Evolutionary conservation across 2,329 filamentous ascomycete genomes (phyloP).

Genomic region (Cercospora berteroae): DNA sequence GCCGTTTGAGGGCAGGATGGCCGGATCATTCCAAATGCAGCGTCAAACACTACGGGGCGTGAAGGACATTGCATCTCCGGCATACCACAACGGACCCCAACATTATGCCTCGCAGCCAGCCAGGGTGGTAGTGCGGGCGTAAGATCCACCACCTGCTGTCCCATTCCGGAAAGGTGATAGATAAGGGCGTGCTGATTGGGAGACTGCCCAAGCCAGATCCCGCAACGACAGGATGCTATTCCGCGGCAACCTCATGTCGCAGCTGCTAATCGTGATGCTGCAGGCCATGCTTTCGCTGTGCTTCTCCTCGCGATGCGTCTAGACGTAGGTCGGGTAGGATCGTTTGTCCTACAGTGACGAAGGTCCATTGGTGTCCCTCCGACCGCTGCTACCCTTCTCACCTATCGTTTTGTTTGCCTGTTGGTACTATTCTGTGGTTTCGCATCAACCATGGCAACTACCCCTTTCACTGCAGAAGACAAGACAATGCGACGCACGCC

Average conservation of each 20-base stretch:
- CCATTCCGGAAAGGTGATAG: slow-evolving; percentile 8
- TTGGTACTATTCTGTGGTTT: background rate
- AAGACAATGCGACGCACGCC: slow-evolving; percentile 26
- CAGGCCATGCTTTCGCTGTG: slow-evolving; percentile 13
- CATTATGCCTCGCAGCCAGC: background rate
- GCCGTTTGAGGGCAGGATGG: background rate
- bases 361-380: background rate
- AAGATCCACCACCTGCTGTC: slow-evolving; percentile 1
- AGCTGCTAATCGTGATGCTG: slow-evolving; percentile 1
- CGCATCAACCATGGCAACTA: slow-evolving; percentile 14
- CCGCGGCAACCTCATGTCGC: slow-evolving; percentile 16
- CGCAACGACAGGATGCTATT: slow-evolving; percentile 13
- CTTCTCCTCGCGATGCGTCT: slow-evolving; percentile 17
- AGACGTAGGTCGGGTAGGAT: background rate
- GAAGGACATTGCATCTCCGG: slow-evolving; percentile 10
- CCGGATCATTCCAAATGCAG: slow-evolving; percentile 1
- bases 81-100: background rate
- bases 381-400: background rate
- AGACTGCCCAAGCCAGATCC: background rate
- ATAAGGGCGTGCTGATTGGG: slow-evolving; percentile 16
- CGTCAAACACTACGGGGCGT: background rate
- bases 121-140: background rate
- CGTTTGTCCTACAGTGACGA: background rate
- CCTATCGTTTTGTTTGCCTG: background rate
- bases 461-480: slow-evolving; percentile 15